Evolutionary conservation across 352 stramenopile genomes (phyloP).

Genomic region (Salisapilia sapeloensis): DNA sequence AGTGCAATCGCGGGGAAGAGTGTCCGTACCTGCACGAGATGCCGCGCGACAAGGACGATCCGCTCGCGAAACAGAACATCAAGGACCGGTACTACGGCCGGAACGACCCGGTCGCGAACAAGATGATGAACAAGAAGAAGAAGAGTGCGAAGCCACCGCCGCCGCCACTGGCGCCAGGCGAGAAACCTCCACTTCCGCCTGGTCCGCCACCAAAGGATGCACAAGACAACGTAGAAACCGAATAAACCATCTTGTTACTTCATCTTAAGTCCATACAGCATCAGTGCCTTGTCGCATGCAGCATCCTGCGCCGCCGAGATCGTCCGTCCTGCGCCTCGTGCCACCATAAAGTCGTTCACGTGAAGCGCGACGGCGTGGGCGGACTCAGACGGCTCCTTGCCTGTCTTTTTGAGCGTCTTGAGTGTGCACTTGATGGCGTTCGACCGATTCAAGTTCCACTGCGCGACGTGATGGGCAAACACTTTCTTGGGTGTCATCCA

Average conservation of each 20-base stretch:
- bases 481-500: constrained; percentile 72
- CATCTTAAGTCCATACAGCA: constrained; percentile 42
- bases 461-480: constrained; percentile 34
- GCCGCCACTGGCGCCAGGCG: constrained; percentile 25
- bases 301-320: constrained; percentile 53
- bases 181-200: constrained; percentile 42
- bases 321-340: constrained; percentile 39
- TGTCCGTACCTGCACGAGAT: constrained; percentile 94
- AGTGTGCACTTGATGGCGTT: constrained; percentile 29
- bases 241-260: constrained; percentile 15
- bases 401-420: constrained; percentile 16
- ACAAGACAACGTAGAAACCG: constrained; percentile 6
- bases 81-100: constrained; percentile 90
- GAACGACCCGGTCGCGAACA: constrained; percentile 86
- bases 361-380: constrained; percentile 44
- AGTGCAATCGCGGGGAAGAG: constrained; percentile 84
- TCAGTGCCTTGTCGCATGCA: constrained; percentile 40
- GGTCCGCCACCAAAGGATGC: constrained; percentile 21
- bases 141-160: constrained; percentile 21
- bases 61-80: constrained; percentile 92
- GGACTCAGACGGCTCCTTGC: constrained; percentile 7
- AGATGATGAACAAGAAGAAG: constrained; percentile 51
- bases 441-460: constrained; percentile 20
- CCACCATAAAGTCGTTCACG: constrained; percentile 43
- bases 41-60: constrained; percentile 83